Evolutionary conservation across 2,329 filamentous ascomycete genomes (phyloP), one percentile per base, ranked within the genome.

Genomic region (Pseudogymnoascus sp.): DNA sequence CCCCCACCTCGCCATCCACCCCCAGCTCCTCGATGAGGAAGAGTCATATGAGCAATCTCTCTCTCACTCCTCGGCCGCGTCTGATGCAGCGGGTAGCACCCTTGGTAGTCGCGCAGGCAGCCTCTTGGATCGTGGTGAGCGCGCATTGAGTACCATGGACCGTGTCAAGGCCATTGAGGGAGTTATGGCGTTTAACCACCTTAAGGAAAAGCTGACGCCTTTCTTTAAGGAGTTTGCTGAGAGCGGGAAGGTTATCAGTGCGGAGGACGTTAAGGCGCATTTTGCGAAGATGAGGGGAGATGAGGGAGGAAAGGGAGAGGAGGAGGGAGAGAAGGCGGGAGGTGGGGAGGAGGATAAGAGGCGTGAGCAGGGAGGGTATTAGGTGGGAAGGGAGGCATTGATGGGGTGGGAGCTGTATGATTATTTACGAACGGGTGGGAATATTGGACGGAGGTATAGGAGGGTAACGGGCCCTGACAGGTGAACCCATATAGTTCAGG

Each of bases 121-220:
- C 66, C 80, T 99, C 2, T 85, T 95, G 35, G 92, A 97, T 59
- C 90, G 92, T 15, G 94, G 94, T 55, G 94, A 99, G 77, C 93
- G 91, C 58, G 93, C 92, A 0, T 82, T 99, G 29, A 91, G 87
- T 72, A 95, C 91, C 69, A 87, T 99, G 62, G 94, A 99, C 72
- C 89, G 94, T 2, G 93, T 97, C 6, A 83, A 88, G 12, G 94
- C 94, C 4, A 96, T 99, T 62, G 90, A 99, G 74, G 94, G 94
- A 13, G 93, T 96, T 51, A 97, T 97, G 92, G 93, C 92, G 0
- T 99, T 97, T 76, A 97, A 97, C 70, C 89, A 96, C 70, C 82
- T 99, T 64, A 94, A 95, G 72, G 92, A 97, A 71, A 92, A 93
- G 72, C 85, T 99, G n/a, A 96, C 93, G 79, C 87, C 88, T 0